A percentile compares a stretch with the other conserved stretches of the same genome.
Conservation (phyloP, 768 basidiomycete genomes). For the Leccinellum rugosiceps region DNA sequence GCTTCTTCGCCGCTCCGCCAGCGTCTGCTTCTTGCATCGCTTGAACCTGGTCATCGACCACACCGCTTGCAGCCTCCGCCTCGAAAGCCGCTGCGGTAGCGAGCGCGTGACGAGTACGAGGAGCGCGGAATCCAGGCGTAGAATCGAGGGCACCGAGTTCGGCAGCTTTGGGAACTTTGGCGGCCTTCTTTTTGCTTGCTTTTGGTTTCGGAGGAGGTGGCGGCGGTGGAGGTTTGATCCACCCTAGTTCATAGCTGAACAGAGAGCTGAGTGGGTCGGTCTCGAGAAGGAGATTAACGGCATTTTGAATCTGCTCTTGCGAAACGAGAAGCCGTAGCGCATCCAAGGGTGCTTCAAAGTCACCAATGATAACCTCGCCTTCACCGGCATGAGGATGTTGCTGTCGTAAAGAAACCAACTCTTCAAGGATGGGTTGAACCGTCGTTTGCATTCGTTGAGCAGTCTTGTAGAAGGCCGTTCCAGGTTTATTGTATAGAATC, state of each 20-base stretch:
- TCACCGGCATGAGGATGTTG: constrained; percentile 11
- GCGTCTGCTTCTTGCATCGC: constrained; percentile 3
- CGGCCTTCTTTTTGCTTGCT: constrained; percentile 39
- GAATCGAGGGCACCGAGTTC: constrained; percentile 33
- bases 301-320: constrained; percentile 48
- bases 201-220: constrained; percentile 46
- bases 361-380: constrained; percentile 43
- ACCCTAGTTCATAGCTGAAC: constrained; percentile 64
- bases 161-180: constrained; percentile 17
- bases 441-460: constrained; percentile 60
- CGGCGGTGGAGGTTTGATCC: constrained; percentile 58
- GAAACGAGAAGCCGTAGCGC: constrained; percentile 56
- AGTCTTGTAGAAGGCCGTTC: constrained; percentile 65
- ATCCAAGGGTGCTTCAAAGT: constrained; percentile 69
- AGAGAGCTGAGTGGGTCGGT: constrained; percentile 62
- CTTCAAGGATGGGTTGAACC: constrained; percentile 35
- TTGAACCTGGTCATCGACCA: constrained; percentile 8
- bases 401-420: constrained; percentile 18
- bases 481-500: constrained; percentile 76
- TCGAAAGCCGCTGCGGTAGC: constrained; percentile 46
- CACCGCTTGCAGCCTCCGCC: constrained; percentile 30
- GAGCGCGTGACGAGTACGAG: constrained; percentile 44
- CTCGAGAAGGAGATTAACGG: constrained; percentile 52
- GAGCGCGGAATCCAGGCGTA: constrained; percentile 46
- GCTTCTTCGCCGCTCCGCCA: constrained; percentile 27